These are phyloP conservation scores for Colletotrichum sp. DNA, from an alignment of 2,329 filamentous ascomycete species.

Conservation along the genomic window DNA sequence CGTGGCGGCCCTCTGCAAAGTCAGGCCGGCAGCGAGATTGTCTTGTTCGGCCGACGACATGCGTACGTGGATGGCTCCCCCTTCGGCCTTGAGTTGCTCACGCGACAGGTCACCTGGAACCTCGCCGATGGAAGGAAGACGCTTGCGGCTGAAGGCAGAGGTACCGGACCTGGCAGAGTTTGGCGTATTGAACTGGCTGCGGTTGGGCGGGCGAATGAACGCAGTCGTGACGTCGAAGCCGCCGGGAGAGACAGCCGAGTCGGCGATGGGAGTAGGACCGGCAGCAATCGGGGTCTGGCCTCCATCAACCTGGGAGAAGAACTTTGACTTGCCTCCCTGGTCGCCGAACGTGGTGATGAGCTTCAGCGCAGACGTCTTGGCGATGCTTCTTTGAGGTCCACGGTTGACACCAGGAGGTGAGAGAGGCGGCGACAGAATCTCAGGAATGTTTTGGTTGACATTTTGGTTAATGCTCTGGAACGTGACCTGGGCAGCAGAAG, in stretches of 20 bases:
- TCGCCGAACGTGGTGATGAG: conserved; percentile 89
- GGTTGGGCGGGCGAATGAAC: conserved; percentile 70
- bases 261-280: conserved; percentile 87
- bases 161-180: conserved; percentile 66
- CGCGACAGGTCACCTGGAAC: conserved; percentile 48
- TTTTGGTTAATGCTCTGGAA: conserved; percentile 59
- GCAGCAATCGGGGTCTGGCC: conserved; percentile 78
- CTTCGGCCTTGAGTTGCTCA: conserved; percentile 22
- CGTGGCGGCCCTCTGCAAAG: conserved; percentile 69
- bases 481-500: conserved; percentile 70
- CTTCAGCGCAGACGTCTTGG: conserved; percentile 85
- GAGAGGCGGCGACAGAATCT: conserved; percentile 73
- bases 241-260: conserved; percentile 76
- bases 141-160: conserved; percentile 64
- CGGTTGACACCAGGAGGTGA: conserved; percentile 72
- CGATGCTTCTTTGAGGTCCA: conserved; percentile 67
- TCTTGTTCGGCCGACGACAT: conserved; percentile 46
- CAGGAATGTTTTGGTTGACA: conserved; percentile 59
- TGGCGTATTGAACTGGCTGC: conserved; percentile 73
- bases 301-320: conserved; percentile 62
- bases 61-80: conserved; percentile 33
- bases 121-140: conserved; percentile 82
- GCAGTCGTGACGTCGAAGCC: conserved; percentile 70
- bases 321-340: conserved; percentile 62
- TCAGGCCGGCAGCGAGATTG: conserved; percentile 46